Base-by-base conservation (phyloP, 257 asterid genomes). In the Jacaranda mimosifolia region DNA sequence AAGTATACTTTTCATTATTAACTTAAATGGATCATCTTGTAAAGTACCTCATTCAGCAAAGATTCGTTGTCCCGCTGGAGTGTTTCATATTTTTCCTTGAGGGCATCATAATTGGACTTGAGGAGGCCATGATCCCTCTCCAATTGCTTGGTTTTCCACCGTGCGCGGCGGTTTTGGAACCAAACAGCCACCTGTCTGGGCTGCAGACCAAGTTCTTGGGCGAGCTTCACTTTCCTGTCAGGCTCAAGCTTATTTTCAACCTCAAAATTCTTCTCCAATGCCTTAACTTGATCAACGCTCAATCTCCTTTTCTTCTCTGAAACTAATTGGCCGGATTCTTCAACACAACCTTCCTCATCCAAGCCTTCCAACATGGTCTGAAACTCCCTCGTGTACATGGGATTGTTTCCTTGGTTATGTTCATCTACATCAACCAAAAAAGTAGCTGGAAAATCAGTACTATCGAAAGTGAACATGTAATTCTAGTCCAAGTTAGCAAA, bases 181-280 rank as follows among this genome's bases (percentile, higher is more conserved):
- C 98, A 94, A 59, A 94, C 92, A 45, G 97, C 97, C 32, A 94
- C 98, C 86, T 94, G 98, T 18, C 98, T 75, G 18, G 98, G 98
- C 87, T 94, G 97, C 78, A 94, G n/a, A 0, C 97, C 97, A 5
- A 94, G 91, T 36, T 94, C 97, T 42, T 87, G 91, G 2, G 98
- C 98, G 9, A 94, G 88, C 73, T 91, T 92, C 5, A 88, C 91
- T 79, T 94, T 94, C 75, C 98, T 86, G 62, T 94, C 97, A 0
- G 98, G 97, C 39, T 94, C 97, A 12, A 94, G 96, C 80, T 94
- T 94, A 78, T 91, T 92, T 55, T 94, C 98, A 11, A 92, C 96
- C 82, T 94, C 98, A 55, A 94, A 94, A 64, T 88, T 88, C 83
- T 88, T 92, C 92, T 94, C 98, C 79, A 94, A 79, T 3, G 97